These are phyloP conservation scores for Vigna angularis DNA, from an alignment of 306 rosid species.

Conservation along the genomic window DNA sequence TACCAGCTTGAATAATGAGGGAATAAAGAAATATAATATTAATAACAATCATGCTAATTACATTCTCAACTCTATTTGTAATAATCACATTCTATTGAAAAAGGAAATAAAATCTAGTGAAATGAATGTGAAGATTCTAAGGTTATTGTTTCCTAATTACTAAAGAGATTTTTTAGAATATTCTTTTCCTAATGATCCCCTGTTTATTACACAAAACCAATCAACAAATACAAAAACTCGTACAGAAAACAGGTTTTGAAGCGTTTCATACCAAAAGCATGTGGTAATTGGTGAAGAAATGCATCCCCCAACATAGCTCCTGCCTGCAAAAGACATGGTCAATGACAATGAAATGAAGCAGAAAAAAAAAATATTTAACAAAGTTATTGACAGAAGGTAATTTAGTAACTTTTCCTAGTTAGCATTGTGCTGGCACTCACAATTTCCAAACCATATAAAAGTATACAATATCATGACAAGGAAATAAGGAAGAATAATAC, in stretches of 20 bases:
- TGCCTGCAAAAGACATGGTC: slow-evolving; percentile 65
- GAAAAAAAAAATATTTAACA: slow-evolving; percentile 1
- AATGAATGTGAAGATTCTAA: no score
- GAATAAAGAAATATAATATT: no score
- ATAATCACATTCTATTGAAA: no score
- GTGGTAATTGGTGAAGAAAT: slow-evolving; percentile 97
- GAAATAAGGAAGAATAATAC: neutral
- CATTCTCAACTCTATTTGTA: no score
- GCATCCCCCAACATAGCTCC: slow-evolving; percentile 99
- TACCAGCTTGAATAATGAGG: no score
- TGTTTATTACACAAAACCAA: neutral
- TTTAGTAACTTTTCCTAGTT: slow-evolving; percentile 24
- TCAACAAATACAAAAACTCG: slow-evolving; percentile 20
- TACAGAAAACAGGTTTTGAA: slow-evolving; percentile 22
- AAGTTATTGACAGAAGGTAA: slow-evolving; percentile 25
- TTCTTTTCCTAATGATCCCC: no score
- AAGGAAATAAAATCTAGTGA: no score
- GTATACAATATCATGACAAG: neutral
- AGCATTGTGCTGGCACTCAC: slow-evolving; percentile 16
- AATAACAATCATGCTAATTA: no score
- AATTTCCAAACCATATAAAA: neutral
- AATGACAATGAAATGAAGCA: slow-evolving; percentile 39
- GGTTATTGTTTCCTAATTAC: no score
- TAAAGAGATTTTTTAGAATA: no score
- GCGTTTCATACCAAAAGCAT: slow-evolving; percentile 85